Conservation (phyloP, 225 moss, liverwort and hornwort genomes). For the Marchantia polymorpha region DNA sequence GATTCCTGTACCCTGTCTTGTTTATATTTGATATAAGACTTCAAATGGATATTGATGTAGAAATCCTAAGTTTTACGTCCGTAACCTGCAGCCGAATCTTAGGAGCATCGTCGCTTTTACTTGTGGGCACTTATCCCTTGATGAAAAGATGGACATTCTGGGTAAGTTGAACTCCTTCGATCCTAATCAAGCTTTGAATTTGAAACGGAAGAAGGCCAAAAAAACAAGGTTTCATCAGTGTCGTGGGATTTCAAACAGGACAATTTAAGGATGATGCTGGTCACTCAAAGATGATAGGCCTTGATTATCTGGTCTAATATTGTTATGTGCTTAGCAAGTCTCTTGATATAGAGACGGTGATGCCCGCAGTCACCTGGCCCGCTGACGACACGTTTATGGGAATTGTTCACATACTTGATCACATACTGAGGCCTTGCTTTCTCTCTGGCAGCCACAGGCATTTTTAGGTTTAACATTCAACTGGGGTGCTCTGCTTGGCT, state of each 20-base stretch:
- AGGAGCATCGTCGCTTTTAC: slow-evolving; percentile 83
- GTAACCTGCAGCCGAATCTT: slow-evolving; percentile 63
- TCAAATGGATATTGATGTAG: background rate
- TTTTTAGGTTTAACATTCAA: slow-evolving; percentile 99
- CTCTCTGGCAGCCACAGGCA: slow-evolving; percentile 82
- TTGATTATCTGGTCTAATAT: background rate
- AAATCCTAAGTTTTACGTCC: background rate
- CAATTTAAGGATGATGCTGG: background rate
- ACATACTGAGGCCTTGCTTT: background rate
- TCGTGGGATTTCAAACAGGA: background rate
- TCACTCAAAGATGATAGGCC: background rate
- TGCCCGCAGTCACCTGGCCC: background rate
- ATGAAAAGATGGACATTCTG: slow-evolving; percentile 98
- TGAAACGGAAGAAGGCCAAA: background rate
- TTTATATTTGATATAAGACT: background rate
- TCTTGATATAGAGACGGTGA: background rate
- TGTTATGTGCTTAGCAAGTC: background rate
- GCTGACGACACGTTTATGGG: background rate
- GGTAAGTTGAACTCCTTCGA: slow-evolving; percentile 42
- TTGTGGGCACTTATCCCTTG: slow-evolving; percentile 96
- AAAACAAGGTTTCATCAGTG: background rate
- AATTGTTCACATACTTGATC: background rate
- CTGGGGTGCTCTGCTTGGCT: slow-evolving; percentile 98
- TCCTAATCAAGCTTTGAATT: background rate
- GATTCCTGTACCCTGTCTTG: no score